These are phyloP conservation scores for Yamadazyma conglobata DNA, from an alignment of 1,139 yeast genomes.

Conservation along the genomic window DNA sequence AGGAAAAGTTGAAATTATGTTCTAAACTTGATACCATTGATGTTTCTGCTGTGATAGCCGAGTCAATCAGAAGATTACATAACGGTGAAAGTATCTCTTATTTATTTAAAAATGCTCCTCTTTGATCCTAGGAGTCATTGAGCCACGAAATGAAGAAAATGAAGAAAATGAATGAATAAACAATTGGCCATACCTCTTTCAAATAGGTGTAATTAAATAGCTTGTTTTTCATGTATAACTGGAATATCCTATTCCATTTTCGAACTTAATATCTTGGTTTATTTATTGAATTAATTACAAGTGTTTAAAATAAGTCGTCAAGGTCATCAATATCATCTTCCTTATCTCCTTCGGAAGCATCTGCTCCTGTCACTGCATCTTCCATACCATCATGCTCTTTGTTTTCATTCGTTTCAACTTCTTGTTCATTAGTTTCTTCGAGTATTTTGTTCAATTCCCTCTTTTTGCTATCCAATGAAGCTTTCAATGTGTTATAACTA, in stretches of 20 bases:
- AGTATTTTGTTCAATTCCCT: conserved; percentile 51
- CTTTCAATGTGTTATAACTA: conserved; percentile 72
- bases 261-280: no score
- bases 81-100: conserved; percentile 82
- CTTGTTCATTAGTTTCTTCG: conserved; percentile 25
- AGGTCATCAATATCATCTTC: conserved; percentile 39
- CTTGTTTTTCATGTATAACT: no score
- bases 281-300: no score
- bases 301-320: conserved; percentile 30
- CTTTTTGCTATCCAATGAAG: conserved; percentile 79
- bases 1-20: conserved; percentile 46
- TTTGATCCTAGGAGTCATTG: no score
- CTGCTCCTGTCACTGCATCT: conserved; percentile 17
- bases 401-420: conserved; percentile 26
- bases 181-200: no score
- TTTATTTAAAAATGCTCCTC: conserved; percentile 55
- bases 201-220: no score
- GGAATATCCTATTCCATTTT: no score
- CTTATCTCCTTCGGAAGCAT: conserved; percentile 21
- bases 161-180: no score
- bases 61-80: conserved; percentile 76
- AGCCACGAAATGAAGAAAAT: no score
- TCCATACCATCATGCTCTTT: conserved; percentile 21
- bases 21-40: conserved; percentile 65
- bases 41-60: conserved; percentile 71